Conservation (phyloP, 1,284 basidiomycete species). For the Ganoderma boninense region DNA sequence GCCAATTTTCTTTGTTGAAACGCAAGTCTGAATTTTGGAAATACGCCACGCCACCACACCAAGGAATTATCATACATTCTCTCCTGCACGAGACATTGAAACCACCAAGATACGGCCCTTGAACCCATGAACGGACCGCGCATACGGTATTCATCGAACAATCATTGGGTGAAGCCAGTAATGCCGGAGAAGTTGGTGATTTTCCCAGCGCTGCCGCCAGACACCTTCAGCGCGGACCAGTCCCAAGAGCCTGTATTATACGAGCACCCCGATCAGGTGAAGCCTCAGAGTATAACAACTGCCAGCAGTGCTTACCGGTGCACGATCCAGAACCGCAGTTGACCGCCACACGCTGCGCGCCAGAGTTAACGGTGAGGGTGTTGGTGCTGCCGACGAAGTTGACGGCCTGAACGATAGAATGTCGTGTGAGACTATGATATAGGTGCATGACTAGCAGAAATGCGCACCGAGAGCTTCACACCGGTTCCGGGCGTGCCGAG, state of each 20-base stretch:
- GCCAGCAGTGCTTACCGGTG: conserved; percentile 35
- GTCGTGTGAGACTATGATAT: not conserved
- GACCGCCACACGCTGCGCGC: conserved; percentile 42
- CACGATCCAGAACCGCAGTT: conserved; percentile 44
- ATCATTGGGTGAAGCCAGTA: conserved; percentile 45
- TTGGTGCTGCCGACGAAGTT: conserved; percentile 42
- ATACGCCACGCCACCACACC: not conserved
- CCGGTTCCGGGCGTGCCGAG: conserved; percentile 48
- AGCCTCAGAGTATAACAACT: too few relatives aligned
- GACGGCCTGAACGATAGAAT: conserved; percentile 34
- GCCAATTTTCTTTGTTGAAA: not conserved
- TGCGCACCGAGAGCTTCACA: conserved; percentile 39
- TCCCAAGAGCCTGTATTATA: conserved; percentile 56
- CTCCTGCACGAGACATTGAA: not conserved
- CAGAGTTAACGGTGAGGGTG: conserved; percentile 37
- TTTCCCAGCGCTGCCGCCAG: conserved; percentile 52
- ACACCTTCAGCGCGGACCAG: conserved; percentile 55
- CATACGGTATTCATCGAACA: not conserved
- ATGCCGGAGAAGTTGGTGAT: conserved; percentile 49
- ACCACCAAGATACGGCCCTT: not conserved
- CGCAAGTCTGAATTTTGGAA: not conserved
- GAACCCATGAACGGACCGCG: not conserved
- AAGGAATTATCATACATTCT: not conserved
- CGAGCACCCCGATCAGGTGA: not conserved
- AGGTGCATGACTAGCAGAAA: not conserved